These are phyloP conservation scores for Cladosporium austrohemisphaericum DNA, from an alignment of 2,329 filamentous ascomycete species.

Conservation along the genomic window DNA sequence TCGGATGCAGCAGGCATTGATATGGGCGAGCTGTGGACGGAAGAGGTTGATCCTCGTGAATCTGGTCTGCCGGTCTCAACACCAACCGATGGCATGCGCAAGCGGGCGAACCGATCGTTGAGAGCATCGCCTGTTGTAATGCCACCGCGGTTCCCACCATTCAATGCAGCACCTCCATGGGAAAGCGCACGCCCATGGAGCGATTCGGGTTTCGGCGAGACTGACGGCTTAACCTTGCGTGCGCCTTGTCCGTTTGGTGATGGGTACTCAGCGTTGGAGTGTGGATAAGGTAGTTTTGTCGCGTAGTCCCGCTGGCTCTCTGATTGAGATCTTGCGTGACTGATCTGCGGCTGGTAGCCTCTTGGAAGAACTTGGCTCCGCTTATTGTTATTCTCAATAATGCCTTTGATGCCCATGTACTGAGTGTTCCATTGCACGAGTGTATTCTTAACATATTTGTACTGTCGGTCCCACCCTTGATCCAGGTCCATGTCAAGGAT, in stretches of 20 bases:
- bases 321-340: conserved; percentile 17
- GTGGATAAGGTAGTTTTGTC: conserved; percentile 14
- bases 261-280: conserved; percentile 8
- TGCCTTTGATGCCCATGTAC: conserved; percentile 47
- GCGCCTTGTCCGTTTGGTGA: conserved; percentile 12
- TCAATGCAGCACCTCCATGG: conserved; percentile 26
- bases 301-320: conserved; percentile 19
- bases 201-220: conserved; percentile 60
- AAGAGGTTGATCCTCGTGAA: conserved; percentile 28
- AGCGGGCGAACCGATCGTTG: conserved; percentile 32
- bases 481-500: conserved; percentile 13
- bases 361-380: conserved; percentile 47
- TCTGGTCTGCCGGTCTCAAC: conserved; percentile 21
- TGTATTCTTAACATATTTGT: conserved; percentile 39
- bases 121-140: conserved; percentile 44
- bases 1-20: conserved; percentile 42
- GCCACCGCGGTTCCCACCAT: conserved; percentile 26
- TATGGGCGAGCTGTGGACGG: conserved; percentile 29
- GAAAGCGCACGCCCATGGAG: conserved; percentile 59
- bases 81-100: conserved; percentile 20
- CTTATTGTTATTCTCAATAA: conserved; percentile 50
- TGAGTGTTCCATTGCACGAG: conserved; percentile 35
- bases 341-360: conserved; percentile 12
- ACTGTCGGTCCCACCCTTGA: conserved; percentile 25
- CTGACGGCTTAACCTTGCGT: conserved; percentile 28